Conservation (phyloP, 2,329 filamentous ascomycete species). For the Calonectria henricotiae region DNA sequence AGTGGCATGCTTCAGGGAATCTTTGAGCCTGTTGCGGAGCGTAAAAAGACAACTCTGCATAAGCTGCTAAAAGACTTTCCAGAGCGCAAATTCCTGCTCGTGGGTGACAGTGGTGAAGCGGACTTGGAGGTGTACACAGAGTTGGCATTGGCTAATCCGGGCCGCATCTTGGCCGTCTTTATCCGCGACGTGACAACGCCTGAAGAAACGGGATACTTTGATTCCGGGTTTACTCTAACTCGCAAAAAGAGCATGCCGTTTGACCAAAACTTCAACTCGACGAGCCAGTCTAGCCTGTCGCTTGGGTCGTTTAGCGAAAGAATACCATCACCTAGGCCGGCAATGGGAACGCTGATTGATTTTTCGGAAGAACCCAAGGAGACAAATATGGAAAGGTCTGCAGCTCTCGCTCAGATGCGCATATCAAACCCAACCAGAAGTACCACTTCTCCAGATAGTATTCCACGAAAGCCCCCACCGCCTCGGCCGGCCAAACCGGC, state of each 20-base stretch:
- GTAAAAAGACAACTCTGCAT: slow-evolving; percentile 91
- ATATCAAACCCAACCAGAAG: slow-evolving; percentile 43
- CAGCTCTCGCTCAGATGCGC: slow-evolving; percentile 53
- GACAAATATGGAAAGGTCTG: slow-evolving; percentile 56
- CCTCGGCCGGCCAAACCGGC: slow-evolving; percentile 74
- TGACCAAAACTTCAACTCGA: slow-evolving; percentile 48
- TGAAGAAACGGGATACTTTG: slow-evolving; percentile 82
- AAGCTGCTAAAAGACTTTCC: slow-evolving; percentile 92
- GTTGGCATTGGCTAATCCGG: slow-evolving; percentile 87
- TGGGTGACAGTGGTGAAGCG: slow-evolving; percentile 96
- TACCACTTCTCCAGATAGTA: slow-evolving; percentile 54
- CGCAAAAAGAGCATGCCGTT: slow-evolving; percentile 51
- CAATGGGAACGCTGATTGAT: slow-evolving; percentile 76
- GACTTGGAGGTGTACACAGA: slow-evolving; percentile 98
- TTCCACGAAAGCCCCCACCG: slow-evolving; percentile 62
- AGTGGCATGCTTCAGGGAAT: slow-evolving; percentile 98
- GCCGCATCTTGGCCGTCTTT: slow-evolving; percentile 88
- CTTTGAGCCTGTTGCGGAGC: slow-evolving; percentile 95
- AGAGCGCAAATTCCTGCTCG: slow-evolving; percentile 87
- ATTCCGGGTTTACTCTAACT: slow-evolving; percentile 66
- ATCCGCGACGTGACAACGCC: slow-evolving; percentile 96
- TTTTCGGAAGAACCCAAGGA: slow-evolving; percentile 70
- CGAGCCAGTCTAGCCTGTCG: slow-evolving; percentile 53
- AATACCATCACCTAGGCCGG: slow-evolving; percentile 56
- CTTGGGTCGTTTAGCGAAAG: slow-evolving; percentile 41